Evolutionary conservation across 2,329 filamentous ascomycete species (phyloP).

Genomic region (Stachybotrys chlorohalonatus): DNA sequence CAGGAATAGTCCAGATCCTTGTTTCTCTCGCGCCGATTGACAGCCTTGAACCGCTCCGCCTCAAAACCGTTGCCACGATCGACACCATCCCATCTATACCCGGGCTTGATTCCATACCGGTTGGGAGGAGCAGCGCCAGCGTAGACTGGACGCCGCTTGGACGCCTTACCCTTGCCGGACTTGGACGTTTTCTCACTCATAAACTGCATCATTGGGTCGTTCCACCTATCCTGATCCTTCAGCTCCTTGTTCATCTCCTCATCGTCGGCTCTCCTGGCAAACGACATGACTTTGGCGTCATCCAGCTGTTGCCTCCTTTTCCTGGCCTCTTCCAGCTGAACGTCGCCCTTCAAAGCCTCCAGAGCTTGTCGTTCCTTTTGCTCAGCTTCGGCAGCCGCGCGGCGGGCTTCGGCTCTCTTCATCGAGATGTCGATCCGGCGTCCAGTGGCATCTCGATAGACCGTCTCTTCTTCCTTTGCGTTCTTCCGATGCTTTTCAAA

Average conservation of each 20-base stretch:
- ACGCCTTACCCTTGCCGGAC: conserved; percentile 18
- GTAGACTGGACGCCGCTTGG: conserved; percentile 57
- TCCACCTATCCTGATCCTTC: conserved; percentile 72
- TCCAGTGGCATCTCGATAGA: conserved; percentile 91
- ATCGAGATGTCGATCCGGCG: conserved; percentile 89
- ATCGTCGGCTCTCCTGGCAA: conserved; percentile 79
- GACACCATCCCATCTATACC: conserved; percentile 94
- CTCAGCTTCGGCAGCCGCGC: conserved; percentile 54
- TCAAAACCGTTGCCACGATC: conserved; percentile 93
- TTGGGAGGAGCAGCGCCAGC: conserved; percentile 77
- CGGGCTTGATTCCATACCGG: conserved; percentile 85
- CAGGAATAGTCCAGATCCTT: conserved; percentile 82
- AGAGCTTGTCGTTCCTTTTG: conserved; percentile 60
- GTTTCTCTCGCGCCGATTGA: conserved; percentile 68
- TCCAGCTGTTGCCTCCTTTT: conserved; percentile 58
- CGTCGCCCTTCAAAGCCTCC: conserved; percentile 72
- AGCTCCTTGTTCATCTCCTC: conserved; percentile 76
- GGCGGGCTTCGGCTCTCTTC: conserved; percentile 79
- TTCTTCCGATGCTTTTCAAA: conserved; percentile 35
- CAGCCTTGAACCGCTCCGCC: conserved; percentile 79
- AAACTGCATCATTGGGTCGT: conserved; percentile 85
- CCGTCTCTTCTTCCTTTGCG: conserved; percentile 62
- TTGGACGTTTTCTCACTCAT: conserved; percentile 37
- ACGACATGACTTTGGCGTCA: conserved; percentile 72
- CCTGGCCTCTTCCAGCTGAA: conserved; percentile 64